Conservation (phyloP, 768 basidiomycete genomes). For the Leucocoprinus leucothites region DNA sequence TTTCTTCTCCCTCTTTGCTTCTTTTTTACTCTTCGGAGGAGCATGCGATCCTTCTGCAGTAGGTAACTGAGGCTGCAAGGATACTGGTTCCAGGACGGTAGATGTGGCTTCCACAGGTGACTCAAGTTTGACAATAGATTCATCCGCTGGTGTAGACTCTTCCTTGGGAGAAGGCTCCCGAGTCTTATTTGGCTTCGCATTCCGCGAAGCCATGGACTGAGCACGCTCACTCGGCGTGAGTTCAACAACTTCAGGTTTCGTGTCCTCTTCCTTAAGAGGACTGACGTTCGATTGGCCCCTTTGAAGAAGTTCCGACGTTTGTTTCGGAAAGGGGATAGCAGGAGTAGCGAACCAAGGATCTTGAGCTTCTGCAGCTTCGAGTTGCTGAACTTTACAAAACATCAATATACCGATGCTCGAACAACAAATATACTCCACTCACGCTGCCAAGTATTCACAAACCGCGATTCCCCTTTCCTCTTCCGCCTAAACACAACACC, state of each 20-base stretch:
- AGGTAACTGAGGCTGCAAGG: neutral
- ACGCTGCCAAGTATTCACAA: conserved; percentile 29
- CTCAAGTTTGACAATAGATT: too few relatives aligned
- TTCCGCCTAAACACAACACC: conserved; percentile 12
- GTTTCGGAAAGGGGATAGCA: neutral
- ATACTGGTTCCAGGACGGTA: too few relatives aligned
- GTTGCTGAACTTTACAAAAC: neutral
- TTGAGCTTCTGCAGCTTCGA: neutral
- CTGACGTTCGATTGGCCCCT: neutral
- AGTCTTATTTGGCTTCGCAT: too few relatives aligned
- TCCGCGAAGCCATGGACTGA: neutral
- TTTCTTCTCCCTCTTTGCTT: neutral
- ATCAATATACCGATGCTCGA: neutral
- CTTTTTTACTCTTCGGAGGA: neutral
- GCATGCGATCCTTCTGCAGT: neutral
- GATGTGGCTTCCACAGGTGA: too few relatives aligned
- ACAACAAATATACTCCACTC: conserved; percentile 5
- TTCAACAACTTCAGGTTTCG: neutral
- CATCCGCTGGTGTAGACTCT: too few relatives aligned
- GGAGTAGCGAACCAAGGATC: conserved; percentile 10
- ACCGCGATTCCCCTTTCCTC: conserved; percentile 2
- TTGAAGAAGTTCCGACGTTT: neutral
- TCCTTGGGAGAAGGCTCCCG: too few relatives aligned
- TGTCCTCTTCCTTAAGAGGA: neutral
- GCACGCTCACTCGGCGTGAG: neutral